Conservation (phyloP, 495 filamentous ascomycete genomes). For the Aspergillus coremiiformis region DNA sequence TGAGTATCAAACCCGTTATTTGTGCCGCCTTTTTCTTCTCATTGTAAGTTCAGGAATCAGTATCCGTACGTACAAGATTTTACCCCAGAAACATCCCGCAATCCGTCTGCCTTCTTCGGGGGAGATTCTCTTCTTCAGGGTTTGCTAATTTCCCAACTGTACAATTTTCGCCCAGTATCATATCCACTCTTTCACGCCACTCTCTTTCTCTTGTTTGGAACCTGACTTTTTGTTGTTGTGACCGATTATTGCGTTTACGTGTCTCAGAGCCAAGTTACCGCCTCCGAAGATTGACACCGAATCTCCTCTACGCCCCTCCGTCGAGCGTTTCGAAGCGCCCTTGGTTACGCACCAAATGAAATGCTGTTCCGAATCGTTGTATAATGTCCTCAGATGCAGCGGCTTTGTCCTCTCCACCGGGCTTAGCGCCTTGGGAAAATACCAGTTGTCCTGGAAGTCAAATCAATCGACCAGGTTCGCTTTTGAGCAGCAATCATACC, state of each 20-base stretch:
- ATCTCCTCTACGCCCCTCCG: not conserved
- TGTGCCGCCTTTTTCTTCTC: not conserved
- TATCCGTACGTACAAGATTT: not conserved
- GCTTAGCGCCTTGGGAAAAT: conserved; percentile 33
- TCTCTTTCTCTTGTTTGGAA: not conserved
- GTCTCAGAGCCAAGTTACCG: not conserved
- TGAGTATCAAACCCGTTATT: conserved; percentile 3
- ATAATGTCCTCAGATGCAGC: conserved; percentile 42
- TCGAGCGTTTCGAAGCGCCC: conserved; percentile 2
- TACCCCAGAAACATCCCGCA: conserved; percentile 8
- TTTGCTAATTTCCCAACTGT: not conserved
- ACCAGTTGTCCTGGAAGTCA: conserved; percentile 19
- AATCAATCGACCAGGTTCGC: conserved; percentile 19
- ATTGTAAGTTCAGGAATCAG: too few relatives aligned
- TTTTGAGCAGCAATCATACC: conserved; percentile 16
- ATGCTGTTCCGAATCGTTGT: conserved; percentile 15
- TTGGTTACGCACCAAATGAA: conserved; percentile 24
- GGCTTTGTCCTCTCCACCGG: conserved; percentile 34
- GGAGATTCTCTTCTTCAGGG: not conserved
- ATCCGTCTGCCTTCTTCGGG: not conserved
- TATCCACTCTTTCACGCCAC: not conserved
- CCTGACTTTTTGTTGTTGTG: not conserved
- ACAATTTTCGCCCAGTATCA: not conserved
- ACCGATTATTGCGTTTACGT: not conserved
- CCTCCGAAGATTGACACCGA: not conserved